These are phyloP conservation scores for Mrakia gelida DNA, from an alignment of 768 basidiomycete species.

Conservation along the genomic window DNA sequence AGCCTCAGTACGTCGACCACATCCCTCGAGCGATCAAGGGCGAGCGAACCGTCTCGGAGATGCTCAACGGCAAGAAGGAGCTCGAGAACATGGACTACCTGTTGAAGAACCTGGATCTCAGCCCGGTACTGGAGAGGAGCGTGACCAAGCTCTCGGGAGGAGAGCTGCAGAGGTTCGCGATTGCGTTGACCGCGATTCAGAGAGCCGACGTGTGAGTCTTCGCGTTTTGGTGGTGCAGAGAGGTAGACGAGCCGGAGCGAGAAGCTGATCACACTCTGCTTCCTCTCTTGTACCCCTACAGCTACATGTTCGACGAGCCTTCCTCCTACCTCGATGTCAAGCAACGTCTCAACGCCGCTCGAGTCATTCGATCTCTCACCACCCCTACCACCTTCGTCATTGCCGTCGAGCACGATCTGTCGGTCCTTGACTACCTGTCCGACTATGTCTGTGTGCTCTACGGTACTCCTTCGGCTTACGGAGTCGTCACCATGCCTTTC, in stretches of 20 bases:
- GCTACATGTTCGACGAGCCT: constrained; percentile 99
- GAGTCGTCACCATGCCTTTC: constrained; percentile 98
- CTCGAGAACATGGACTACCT: constrained; percentile 81
- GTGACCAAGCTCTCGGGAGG: constrained; percentile 85
- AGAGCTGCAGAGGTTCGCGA: constrained; percentile 95
- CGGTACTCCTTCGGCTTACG: constrained; percentile 94
- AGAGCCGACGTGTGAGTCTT: constrained; percentile 81
- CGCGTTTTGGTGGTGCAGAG: no score
- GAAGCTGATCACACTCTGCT: background rate
- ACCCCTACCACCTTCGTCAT: constrained; percentile 84
- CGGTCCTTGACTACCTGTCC: constrained; percentile 94
- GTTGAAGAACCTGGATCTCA: constrained; percentile 80
- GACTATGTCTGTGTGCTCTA: constrained; percentile 98
- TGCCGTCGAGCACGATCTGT: constrained; percentile 97
- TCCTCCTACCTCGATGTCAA: constrained; percentile 96
- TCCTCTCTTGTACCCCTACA: constrained; percentile 40
- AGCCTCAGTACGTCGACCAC: constrained; percentile 99
- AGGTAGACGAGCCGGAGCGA: no score
- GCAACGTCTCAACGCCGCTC: constrained; percentile 89
- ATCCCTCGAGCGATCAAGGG: constrained; percentile 96
- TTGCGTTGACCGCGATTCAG: constrained; percentile 95
- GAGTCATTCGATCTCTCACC: constrained; percentile 85
- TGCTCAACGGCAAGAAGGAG: constrained; percentile 89
- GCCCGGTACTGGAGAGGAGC: constrained; percentile 78
- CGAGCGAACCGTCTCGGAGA: constrained; percentile 72